These are phyloP conservation scores for Erucastrum elatum DNA, from an alignment of 345 rosid genomes.

Conservation along the genomic window DNA sequence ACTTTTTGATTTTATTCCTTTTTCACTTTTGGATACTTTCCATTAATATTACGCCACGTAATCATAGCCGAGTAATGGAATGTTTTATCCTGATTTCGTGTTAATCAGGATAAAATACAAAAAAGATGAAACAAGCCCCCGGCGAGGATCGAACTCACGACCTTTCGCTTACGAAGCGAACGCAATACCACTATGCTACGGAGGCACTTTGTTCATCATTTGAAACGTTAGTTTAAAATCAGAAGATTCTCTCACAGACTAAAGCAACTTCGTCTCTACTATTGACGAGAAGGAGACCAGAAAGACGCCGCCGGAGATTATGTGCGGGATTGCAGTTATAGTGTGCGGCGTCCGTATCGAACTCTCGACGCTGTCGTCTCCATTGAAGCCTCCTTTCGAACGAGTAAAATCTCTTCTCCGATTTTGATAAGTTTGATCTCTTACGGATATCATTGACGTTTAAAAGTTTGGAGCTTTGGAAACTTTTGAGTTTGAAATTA, in stretches of 20 bases:
- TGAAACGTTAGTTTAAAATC: neutral
- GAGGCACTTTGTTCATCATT: conserved; percentile 36
- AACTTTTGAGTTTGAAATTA: conserved; percentile 8
- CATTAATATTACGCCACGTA: neutral
- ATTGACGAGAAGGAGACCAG: conserved; percentile 7
- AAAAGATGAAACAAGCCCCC: conserved; percentile 40
- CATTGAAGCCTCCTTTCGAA: conserved; percentile 34
- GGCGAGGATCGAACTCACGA: conserved; percentile 99
- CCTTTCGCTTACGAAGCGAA: conserved; percentile 99
- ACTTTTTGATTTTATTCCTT: neutral
- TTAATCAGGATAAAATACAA: neutral
- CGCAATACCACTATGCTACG: conserved; percentile 99
- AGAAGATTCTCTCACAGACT: neutral
- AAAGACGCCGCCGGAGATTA: conserved; percentile 33
- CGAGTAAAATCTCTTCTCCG: conserved; percentile 27
- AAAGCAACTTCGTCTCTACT: neutral
- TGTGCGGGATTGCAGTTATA: conserved; percentile 83
- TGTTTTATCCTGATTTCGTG: neutral
- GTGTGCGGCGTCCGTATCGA: conserved; percentile 58
- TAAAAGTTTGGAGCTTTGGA: neutral
- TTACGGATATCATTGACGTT: neutral
- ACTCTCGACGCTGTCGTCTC: conserved; percentile 36
- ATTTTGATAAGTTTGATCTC: neutral
- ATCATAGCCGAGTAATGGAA: neutral
- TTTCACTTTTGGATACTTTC: neutral